A percentile compares a stretch with the other conserved stretches of the same genome.
phyloP scores from a whole-genome alignment of 2,329 filamentous ascomycete genomes.

The Pseudogymnoascus sp. region DNA sequence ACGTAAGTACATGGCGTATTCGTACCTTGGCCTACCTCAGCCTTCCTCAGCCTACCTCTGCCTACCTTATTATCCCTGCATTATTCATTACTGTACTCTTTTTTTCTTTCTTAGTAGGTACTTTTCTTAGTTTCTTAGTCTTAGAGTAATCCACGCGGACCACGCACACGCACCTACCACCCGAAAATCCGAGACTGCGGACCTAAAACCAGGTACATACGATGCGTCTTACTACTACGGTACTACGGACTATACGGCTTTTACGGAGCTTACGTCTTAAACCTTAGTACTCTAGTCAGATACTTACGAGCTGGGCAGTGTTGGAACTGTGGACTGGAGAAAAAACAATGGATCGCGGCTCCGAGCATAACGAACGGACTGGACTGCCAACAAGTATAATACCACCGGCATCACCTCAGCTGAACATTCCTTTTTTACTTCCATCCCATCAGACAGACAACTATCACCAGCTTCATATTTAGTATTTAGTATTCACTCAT shows the following conservation, averaged over 20 bases:
- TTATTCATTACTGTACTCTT: neutral
- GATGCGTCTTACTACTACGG: neutral
- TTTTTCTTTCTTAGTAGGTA: no score
- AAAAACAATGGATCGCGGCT: slow-evolving; percentile 1
- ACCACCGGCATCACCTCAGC: neutral
- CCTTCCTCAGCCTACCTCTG: neutral
- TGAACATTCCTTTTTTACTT: neutral
- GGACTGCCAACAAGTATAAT: neutral
- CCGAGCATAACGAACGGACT: no score
- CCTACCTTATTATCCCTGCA: neutral
- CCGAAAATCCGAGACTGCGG: neutral
- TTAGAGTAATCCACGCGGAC: neutral
- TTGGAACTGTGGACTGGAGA: neutral
- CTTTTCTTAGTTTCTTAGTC: no score
- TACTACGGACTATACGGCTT: neutral
- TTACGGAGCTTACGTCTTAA: slow-evolving; percentile 4
- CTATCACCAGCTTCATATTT: neutral
- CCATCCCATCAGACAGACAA: neutral
- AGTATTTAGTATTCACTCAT: neutral
- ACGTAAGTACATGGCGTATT: neutral
- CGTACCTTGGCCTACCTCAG: neutral
- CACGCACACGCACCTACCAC: neutral
- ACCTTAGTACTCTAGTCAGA: neutral
- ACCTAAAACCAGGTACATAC: neutral
- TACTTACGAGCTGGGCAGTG: slow-evolving; percentile 1